phyloP scores from a whole-genome alignment of 805 yeast genomes.

The Yamadazyma sp. region DNA sequence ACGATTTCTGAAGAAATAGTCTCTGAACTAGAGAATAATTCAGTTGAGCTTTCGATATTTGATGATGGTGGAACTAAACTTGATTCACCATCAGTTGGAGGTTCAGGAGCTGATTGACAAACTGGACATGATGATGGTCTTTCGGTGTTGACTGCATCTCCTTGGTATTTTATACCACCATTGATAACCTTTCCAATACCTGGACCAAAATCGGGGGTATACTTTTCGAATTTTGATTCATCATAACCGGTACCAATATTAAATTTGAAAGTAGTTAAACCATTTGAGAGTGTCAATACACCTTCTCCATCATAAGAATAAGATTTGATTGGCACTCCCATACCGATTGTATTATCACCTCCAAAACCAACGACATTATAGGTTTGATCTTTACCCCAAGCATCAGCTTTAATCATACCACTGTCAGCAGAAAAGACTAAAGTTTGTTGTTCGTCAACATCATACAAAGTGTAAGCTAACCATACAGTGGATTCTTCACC shows the following conservation, averaged over 20 bases:
- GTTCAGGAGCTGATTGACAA: constrained; percentile 13
- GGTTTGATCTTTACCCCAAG: constrained; percentile 15
- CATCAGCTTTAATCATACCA: constrained; percentile 12
- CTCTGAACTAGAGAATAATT: not conserved
- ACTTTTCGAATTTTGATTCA: constrained; percentile 8
- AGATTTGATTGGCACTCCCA: constrained; percentile 12
- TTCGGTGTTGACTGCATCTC: constrained; percentile 15
- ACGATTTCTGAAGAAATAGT: not conserved
- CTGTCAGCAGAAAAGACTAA: constrained; percentile 12
- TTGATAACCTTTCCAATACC: constrained; percentile 16
- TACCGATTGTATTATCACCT: constrained; percentile 23
- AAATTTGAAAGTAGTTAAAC: constrained; percentile 11
- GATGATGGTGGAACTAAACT: constrained; percentile 7
- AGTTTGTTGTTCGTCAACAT: constrained; percentile 11
- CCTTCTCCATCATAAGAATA: constrained; percentile 10
- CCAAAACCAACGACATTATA: constrained; percentile 24
- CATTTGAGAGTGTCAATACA: constrained; percentile 9
- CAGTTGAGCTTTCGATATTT: not conserved
- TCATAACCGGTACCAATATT: constrained; percentile 22
- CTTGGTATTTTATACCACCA: constrained; percentile 15
- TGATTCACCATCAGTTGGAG: constrained; percentile 12
- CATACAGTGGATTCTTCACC: constrained; percentile 14
- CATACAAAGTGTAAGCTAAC: constrained; percentile 11
- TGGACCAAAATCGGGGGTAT: constrained; percentile 13
- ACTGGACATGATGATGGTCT: constrained; percentile 16